Evolutionary conservation across 129 eudicot species (phyloP).

Genomic region (Calendula officinalis): DNA sequence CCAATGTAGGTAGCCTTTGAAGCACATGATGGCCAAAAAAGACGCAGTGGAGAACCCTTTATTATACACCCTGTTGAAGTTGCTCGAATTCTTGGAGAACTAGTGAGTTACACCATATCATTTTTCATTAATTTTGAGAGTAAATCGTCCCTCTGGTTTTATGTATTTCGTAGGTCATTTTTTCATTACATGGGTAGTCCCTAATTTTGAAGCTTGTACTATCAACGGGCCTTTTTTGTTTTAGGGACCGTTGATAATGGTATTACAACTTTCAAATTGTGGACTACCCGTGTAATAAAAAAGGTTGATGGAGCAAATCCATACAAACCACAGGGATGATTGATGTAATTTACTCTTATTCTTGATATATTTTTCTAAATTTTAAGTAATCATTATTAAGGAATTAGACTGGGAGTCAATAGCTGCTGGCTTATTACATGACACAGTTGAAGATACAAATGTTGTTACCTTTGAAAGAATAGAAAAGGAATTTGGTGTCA

Average conservation of each 20-base stretch:
- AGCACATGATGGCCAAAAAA: slow-evolving; percentile 98
- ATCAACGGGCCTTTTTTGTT: too few relatives aligned
- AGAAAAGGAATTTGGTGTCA: slow-evolving; percentile 73
- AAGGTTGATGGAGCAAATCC: too few relatives aligned
- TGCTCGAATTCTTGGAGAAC: slow-evolving; percentile 90
- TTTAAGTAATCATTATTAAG: slow-evolving; percentile 32
- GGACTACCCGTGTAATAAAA: too few relatives aligned
- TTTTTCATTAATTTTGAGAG: slow-evolving; percentile 11
- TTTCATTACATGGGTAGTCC: too few relatives aligned
- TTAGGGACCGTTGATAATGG: too few relatives aligned
- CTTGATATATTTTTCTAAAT: neutral
- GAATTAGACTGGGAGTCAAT: slow-evolving; percentile 98
- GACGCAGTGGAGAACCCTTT: slow-evolving; percentile 98
- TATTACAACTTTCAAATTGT: too few relatives aligned
- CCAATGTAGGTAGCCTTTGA: slow-evolving; percentile 87
- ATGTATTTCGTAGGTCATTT: neutral
- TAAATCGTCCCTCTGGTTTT: neutral
- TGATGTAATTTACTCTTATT: neutral
- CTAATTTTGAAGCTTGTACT: too few relatives aligned
- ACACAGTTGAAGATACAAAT: slow-evolving; percentile 91
- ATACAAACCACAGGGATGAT: too few relatives aligned
- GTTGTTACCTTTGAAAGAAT: slow-evolving; percentile 88
- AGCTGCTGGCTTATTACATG: slow-evolving; percentile 96
- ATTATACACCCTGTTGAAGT: slow-evolving; percentile 98
- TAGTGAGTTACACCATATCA: slow-evolving; percentile 50